Percentiles rank a stretch among this genome's conserved stretches.
Conservation (phyloP, 2,329 filamentous ascomycete species). For the Colletotrichum sp. region DNA sequence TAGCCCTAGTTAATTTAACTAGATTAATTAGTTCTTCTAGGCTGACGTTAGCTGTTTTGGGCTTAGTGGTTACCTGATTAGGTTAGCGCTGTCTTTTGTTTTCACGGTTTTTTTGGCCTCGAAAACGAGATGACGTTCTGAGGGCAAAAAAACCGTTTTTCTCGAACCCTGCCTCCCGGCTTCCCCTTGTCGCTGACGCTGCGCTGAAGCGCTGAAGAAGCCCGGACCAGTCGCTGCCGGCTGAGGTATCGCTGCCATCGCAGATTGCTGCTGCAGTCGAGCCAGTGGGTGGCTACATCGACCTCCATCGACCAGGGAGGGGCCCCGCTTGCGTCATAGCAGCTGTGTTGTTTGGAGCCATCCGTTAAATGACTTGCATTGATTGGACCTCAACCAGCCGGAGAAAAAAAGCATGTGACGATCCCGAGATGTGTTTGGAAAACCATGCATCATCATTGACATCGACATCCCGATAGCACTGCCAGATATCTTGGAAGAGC, state of each 20-base stretch:
- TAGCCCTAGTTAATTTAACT: too few relatives aligned
- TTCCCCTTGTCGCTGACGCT: not conserved
- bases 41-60: too few relatives aligned
- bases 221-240: not conserved
- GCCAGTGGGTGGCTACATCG: not conserved
- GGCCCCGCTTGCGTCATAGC: constrained; percentile 19
- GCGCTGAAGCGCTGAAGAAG: constrained; percentile 4
- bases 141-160: too few relatives aligned
- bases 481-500: not conserved
- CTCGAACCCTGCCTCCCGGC: not conserved
- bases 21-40: too few relatives aligned
- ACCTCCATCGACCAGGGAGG: not conserved
- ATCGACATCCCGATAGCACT: not conserved
- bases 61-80: too few relatives aligned
- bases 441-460: constrained; percentile 15
- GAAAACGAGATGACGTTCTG: too few relatives aligned
- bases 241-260: not conserved
- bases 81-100: too few relatives aligned
- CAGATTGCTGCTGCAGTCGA: not conserved
- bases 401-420: constrained; percentile 18
- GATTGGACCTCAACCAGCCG: not conserved
- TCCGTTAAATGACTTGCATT: not conserved
- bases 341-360: constrained; percentile 7
- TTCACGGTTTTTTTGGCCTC: too few relatives aligned
- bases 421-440: not conserved